Evolutionary conservation across 2,329 filamentous ascomycete species (phyloP).

Genomic region (Acrodontium crateriforme): DNA sequence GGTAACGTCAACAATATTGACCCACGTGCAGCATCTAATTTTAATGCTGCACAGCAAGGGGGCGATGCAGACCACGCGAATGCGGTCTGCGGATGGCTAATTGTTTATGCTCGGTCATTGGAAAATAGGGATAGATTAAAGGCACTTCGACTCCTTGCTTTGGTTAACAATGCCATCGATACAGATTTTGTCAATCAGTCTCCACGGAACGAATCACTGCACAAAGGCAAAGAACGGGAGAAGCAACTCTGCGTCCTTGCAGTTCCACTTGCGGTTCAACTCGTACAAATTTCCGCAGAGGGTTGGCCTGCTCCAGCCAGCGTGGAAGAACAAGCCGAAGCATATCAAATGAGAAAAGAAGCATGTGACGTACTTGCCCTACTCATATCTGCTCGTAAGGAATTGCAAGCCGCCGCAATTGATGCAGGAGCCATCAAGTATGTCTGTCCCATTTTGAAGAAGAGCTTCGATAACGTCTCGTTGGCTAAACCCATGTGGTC

Average conservation of each 20-base stretch:
- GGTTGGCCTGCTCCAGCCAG: slow-evolving; percentile 3
- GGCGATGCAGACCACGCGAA: slow-evolving; percentile 30
- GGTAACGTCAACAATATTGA: slow-evolving; percentile 17
- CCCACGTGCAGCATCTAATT: slow-evolving; percentile 5
- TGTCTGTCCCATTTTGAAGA: slow-evolving; percentile 50
- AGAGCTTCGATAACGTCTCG: slow-evolving; percentile 47
- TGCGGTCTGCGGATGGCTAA: slow-evolving; percentile 35
- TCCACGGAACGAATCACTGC: slow-evolving; percentile 14
- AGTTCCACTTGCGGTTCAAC: slow-evolving; percentile 34
- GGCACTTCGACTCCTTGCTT: slow-evolving; percentile 27
- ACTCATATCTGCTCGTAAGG: slow-evolving; percentile 63
- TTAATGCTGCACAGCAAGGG: slow-evolving; percentile 6
- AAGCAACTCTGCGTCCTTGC: slow-evolving; percentile 32
- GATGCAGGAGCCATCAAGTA: slow-evolving; percentile 52
- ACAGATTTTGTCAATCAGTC: slow-evolving; percentile 23
- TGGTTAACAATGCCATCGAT: slow-evolving; percentile 22
- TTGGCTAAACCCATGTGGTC: slow-evolving; percentile 41
- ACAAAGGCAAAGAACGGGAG: slow-evolving; percentile 25
- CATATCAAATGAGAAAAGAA: slow-evolving; percentile 47
- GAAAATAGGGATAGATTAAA: slow-evolving; percentile 27
- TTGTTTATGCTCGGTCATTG: slow-evolving; percentile 30
- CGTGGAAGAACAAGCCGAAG: slow-evolving; percentile 20
- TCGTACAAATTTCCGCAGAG: slow-evolving; percentile 27
- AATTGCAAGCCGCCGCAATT: slow-evolving; percentile 68
- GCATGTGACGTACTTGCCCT: slow-evolving; percentile 64